A percentile compares a stretch with the other conserved stretches of the same genome.
Evolutionary conservation across 169 alveolate genomes (phyloP).

Genomic region (Plasmodium gaboni): DNA sequence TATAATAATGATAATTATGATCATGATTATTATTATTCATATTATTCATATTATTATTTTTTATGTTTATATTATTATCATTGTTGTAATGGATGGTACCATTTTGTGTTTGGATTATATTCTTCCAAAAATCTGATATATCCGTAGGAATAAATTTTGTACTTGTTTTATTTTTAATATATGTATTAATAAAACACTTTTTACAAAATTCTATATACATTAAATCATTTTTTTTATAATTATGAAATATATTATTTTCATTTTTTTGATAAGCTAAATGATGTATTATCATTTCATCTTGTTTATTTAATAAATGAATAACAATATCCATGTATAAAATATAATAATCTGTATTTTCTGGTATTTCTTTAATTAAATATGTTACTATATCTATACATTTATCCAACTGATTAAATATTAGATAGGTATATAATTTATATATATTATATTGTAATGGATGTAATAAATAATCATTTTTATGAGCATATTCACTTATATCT

Average conservation of each 20-base stretch:
- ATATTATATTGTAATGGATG: constrained; percentile 50
- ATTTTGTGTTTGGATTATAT: background rate
- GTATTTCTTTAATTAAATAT: constrained; percentile 19
- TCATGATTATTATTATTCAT: too few species aligned
- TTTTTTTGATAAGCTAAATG: too few species aligned
- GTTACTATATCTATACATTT: constrained; percentile 3
- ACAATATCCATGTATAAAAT: constrained; percentile 41
- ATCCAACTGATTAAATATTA: constrained; percentile 25
- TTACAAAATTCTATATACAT: constrained; percentile 65
- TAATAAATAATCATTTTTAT: constrained; percentile 29
- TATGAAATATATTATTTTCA: background rate
- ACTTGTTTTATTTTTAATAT: background rate
- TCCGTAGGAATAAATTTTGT: constrained; percentile 22
- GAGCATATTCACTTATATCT: constrained; percentile 36
- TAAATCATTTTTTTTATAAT: constrained; percentile 42
- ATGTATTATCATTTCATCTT: background rate
- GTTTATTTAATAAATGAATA: constrained; percentile 25
- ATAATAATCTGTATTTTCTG: constrained; percentile 60
- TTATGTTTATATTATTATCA: too few species aligned
- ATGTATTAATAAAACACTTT: constrained; percentile 27
- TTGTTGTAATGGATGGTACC: background rate
- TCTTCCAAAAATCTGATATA: constrained; percentile 17
- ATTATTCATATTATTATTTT: too few species aligned
- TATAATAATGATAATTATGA: too few species aligned
- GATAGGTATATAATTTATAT: constrained; percentile 26